Evolutionary conservation across 2,329 filamentous ascomycete genomes (phyloP).

Genomic region (Hirsutella minnesotensis): DNA sequence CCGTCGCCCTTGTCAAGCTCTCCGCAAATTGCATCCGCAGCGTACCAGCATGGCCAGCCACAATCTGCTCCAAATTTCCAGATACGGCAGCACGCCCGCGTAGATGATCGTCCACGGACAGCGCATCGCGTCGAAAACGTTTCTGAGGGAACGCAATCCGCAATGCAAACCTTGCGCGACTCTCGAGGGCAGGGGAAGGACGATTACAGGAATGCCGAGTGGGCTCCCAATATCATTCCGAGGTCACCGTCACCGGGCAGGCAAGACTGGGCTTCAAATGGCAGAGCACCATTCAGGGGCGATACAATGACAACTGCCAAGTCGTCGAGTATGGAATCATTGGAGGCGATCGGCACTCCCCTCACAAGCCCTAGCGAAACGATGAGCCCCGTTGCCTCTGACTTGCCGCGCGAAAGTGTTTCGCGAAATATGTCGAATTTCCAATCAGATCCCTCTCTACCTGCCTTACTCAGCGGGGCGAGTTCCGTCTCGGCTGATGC

Average conservation of each 20-base stretch:
- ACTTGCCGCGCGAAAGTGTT: constrained; percentile 25
- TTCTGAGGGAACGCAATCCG: constrained; percentile 2
- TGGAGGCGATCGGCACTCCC: constrained; percentile 35
- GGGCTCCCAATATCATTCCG: constrained; percentile 19
- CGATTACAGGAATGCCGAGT: background rate
- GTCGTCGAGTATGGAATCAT: constrained; percentile 41
- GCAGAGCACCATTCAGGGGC: constrained; percentile 22
- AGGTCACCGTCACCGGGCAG: constrained; percentile 36
- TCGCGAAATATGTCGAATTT: constrained; percentile 39
- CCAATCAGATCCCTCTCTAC: constrained; percentile 52
- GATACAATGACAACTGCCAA: constrained; percentile 31
- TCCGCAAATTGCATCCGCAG: constrained; percentile 17
- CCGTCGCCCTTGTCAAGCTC: constrained; percentile 27
- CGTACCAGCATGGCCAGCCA: constrained; percentile 31
- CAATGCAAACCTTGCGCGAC: background rate
- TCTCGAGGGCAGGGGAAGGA: background rate
- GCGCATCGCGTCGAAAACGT: constrained; percentile 29
- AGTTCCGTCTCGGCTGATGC: constrained; percentile 53
- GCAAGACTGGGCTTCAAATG: constrained; percentile 20
- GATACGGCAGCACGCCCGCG: constrained; percentile 9
- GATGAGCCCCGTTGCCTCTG: constrained; percentile 34
- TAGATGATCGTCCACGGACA: constrained; percentile 35
- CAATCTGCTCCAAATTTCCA: constrained; percentile 33
- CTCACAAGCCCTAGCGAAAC: constrained; percentile 43
- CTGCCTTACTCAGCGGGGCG: constrained; percentile 49